These are phyloP conservation scores for Pleurotus salmoneostramineus DNA, from an alignment of 768 basidiomycete species.

Conservation along the genomic window DNA sequence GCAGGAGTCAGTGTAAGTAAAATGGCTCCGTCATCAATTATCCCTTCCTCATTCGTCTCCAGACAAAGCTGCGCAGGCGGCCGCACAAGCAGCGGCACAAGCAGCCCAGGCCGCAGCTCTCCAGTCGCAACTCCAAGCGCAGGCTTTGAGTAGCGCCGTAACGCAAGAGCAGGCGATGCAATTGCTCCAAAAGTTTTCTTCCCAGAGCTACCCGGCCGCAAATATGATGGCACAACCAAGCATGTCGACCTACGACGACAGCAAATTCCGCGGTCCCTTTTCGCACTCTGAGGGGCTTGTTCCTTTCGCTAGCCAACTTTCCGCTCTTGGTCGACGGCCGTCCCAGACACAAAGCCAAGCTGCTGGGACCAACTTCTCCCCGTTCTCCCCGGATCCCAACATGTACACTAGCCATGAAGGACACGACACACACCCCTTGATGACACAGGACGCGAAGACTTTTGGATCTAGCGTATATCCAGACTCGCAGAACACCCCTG, in stretches of 20 bases:
- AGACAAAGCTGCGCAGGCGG: constrained; percentile 92
- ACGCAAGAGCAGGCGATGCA: constrained; percentile 63
- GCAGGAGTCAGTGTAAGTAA: constrained; percentile 81
- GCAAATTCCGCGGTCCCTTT: constrained; percentile 14
- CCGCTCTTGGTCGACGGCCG: constrained; percentile 16
- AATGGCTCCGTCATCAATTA: constrained; percentile 2
- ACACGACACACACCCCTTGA: constrained; percentile 30
- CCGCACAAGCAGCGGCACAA: constrained; percentile 48
- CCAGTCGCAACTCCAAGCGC: constrained; percentile 34
- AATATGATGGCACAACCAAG: constrained; percentile 13
- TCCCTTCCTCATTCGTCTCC: constrained; percentile 3
- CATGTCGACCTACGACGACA: constrained; percentile 11
- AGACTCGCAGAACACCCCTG: constrained; percentile 19
- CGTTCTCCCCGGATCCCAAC: constrained; percentile 78
- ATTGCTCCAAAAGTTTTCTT: constrained; percentile 53
- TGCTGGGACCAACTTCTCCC: constrained; percentile 52
- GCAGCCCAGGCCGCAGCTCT: constrained; percentile 74
- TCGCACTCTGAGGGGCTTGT: constrained; percentile 6
- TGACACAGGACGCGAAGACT: constrained; percentile 40
- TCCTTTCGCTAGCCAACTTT: constrained; percentile 14
- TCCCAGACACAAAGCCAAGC: constrained; percentile 32
- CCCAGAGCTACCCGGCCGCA: constrained; percentile 32
- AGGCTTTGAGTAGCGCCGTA: constrained; percentile 26
- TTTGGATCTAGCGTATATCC: constrained; percentile 52
- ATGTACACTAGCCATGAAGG: constrained; percentile 22